A percentile compares a stretch with the other conserved stretches of the same genome.
Evolutionary conservation across 2,329 filamentous ascomycete species (phyloP).

Genomic region (Neofusicoccum umdonicola): DNA sequence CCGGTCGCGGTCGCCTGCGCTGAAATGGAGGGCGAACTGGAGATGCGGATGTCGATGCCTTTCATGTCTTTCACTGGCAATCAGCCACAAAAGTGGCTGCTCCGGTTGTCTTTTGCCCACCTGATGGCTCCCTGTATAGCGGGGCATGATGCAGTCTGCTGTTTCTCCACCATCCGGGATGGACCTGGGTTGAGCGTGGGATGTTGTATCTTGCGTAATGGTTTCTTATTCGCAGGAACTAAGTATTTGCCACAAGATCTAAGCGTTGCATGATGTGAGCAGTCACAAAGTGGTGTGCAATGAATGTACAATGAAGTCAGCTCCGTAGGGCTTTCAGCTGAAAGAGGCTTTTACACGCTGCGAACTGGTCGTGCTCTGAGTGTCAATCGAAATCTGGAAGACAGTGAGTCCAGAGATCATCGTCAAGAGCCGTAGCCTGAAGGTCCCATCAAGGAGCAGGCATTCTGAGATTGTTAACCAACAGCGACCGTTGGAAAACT

Average conservation of each 20-base stretch:
- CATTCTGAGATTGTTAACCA: no score
- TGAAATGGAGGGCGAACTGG: not conserved
- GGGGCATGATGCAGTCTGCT: not conserved
- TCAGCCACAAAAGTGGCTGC: no score
- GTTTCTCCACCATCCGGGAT: not conserved
- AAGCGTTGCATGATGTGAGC: not conserved
- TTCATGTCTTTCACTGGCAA: not conserved
- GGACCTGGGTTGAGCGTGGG: not conserved
- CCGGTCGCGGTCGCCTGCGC: not conserved
- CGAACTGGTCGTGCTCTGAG: no score
- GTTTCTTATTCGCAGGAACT: not conserved
- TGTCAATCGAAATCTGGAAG: no score
- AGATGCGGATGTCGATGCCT: not conserved
- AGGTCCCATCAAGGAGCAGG: no score
- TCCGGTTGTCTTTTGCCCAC: not conserved
- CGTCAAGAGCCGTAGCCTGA: no score
- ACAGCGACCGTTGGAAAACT: not conserved
- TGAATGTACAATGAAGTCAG: no score
- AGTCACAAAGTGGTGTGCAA: no score
- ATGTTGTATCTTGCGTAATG: not conserved
- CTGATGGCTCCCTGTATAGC: not conserved
- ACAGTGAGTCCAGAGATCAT: no score
- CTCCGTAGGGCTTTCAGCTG: no score
- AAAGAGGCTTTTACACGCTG: no score
- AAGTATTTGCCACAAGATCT: not conserved